Percentiles rank a stretch among this genome's conserved stretches.
Conservation (phyloP, 495 filamentous ascomycete species). For the Penicillium odoratum region DNA sequence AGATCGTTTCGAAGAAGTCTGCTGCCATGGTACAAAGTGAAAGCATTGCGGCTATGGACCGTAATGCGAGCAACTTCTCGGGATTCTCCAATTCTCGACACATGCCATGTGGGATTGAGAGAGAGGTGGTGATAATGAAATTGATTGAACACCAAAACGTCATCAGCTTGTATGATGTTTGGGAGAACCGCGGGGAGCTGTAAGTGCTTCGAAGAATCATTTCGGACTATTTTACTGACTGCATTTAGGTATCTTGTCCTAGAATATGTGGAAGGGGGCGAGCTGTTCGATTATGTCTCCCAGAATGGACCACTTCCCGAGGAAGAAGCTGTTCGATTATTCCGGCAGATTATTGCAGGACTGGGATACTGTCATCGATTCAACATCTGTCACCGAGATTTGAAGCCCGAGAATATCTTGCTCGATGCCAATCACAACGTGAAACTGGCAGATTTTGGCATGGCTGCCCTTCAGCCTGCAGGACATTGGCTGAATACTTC, state of each 20-base stretch:
- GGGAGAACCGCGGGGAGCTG: constrained; percentile 94
- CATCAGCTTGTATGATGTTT: constrained; percentile 88
- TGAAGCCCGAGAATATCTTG: constrained; percentile 97
- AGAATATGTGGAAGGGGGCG: constrained; percentile 90
- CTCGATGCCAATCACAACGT: constrained; percentile 68
- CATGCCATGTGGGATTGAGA: constrained; percentile 84
- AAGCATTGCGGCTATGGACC: constrained; percentile 73
- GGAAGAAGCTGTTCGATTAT: constrained; percentile 76
- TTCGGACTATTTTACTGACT: constrained; percentile 9
- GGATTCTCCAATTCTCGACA: constrained; percentile 48
- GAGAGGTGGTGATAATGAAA: constrained; percentile 95
- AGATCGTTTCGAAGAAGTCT: constrained; percentile 82
- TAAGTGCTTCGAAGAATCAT: constrained; percentile 42
- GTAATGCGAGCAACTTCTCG: constrained; percentile 44
- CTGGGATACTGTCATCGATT: constrained; percentile 90
- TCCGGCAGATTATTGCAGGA: constrained; percentile 90
- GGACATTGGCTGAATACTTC: constrained; percentile 76
- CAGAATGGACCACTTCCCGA: constrained; percentile 67
- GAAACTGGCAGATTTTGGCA: constrained; percentile 96
- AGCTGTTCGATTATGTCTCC: constrained; percentile 82
- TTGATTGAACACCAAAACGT: constrained; percentile 92
- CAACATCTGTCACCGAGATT: constrained; percentile 91
- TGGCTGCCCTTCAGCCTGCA: constrained; percentile 88
- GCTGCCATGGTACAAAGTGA: constrained; percentile 70
- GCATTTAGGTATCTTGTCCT: constrained; percentile 81